phyloP scores from a whole-genome alignment of 441 rosid species.

The Capsella rubella region DNA sequence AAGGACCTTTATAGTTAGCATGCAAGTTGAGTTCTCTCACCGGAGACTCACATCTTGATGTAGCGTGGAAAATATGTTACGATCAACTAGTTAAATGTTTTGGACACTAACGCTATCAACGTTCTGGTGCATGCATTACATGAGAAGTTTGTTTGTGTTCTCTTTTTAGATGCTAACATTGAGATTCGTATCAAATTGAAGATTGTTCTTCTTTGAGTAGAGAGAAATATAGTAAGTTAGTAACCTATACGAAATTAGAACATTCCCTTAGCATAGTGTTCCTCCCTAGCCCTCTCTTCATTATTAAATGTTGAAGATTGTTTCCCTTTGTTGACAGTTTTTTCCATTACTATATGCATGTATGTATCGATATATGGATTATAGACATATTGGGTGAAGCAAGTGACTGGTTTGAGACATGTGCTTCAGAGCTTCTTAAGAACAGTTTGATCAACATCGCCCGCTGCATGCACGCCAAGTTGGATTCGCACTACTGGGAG shows the following conservation, averaged over 20 bases:
- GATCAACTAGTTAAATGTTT: no score
- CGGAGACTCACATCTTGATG: not conserved
- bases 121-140: not conserved
- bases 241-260: not conserved
- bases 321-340: no score
- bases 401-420: not conserved
- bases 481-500: not conserved
- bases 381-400: not conserved
- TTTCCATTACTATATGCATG: not conserved
- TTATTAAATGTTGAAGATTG: not conserved
- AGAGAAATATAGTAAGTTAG: not conserved
- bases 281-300: not conserved
- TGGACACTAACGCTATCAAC: no score
- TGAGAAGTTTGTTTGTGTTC: not conserved
- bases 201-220: not conserved
- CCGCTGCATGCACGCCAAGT: no score
- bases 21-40: not conserved
- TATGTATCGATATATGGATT: not conserved
- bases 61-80: no score
- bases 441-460: not conserved
- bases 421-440: not conserved
- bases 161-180: not conserved
- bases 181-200: not conserved
- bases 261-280: not conserved
- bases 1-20: not conserved